Percentiles rank a stretch among this genome's conserved stretches.
phyloP scores from a whole-genome alignment of 1,139 yeast genomes.

The Cylindricascospora bacillispora region DNA sequence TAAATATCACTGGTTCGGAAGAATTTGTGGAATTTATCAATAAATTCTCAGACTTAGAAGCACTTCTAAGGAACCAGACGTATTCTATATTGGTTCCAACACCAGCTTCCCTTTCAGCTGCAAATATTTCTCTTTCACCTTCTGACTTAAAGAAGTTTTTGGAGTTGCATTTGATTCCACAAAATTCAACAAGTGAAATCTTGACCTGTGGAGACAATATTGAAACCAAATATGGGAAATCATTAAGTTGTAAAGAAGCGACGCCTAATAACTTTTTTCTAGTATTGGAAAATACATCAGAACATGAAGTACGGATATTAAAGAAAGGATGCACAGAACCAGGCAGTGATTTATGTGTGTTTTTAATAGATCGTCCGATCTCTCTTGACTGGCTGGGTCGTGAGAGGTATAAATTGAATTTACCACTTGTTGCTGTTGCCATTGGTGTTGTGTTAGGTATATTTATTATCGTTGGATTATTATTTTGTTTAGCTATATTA shows the following conservation, averaged over 20 bases:
- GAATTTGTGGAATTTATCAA: slow-evolving; percentile 39
- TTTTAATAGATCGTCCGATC: slow-evolving; percentile 59
- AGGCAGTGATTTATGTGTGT: slow-evolving; percentile 40
- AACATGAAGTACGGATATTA: slow-evolving; percentile 53
- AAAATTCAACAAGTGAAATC: slow-evolving; percentile 31
- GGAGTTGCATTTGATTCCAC: slow-evolving; percentile 58
- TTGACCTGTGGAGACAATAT: slow-evolving; percentile 34
- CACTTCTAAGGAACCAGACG: slow-evolving; percentile 12
- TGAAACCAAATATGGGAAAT: slow-evolving; percentile 33
- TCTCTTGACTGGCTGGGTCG: slow-evolving; percentile 48
- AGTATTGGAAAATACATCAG: slow-evolving; percentile 33
- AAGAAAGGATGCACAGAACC: slow-evolving; percentile 56
- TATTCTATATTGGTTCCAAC: slow-evolving; percentile 72
- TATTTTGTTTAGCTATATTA: slow-evolving; percentile 19
- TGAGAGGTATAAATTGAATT: slow-evolving; percentile 41
- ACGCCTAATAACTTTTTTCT: slow-evolving; percentile 27
- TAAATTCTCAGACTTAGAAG: slow-evolving; percentile 16
- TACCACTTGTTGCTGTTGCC: slow-evolving; percentile 56
- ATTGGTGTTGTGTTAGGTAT: slow-evolving; percentile 51
- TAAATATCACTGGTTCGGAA: slow-evolving; percentile 36
- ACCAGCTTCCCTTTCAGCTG: slow-evolving; percentile 38
- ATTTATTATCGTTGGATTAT: slow-evolving; percentile 26
- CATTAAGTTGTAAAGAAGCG: slow-evolving; percentile 33
- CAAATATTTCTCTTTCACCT: slow-evolving; percentile 16
- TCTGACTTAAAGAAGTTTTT: slow-evolving; percentile 41